Base-by-base conservation (phyloP, 1,284 basidiomycete species). In the Afroboletus lepidellus region DNA sequence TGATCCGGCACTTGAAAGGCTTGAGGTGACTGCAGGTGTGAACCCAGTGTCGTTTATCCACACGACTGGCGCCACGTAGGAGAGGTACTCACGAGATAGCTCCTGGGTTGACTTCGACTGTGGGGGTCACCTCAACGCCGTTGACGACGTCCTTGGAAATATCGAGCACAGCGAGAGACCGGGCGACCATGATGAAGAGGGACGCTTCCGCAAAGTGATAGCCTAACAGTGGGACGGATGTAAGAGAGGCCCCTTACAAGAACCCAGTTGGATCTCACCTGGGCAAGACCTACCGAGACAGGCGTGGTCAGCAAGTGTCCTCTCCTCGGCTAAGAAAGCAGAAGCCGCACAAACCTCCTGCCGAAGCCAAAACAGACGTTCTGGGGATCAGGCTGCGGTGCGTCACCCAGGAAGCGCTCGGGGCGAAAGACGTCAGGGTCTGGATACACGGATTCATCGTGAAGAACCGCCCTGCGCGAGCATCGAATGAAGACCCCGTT, bases 321-420 rank as follows among this genome's bases (percentile, higher is more conserved):
- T n/a, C n/a, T n/a, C n/a, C n/a, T n/a, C n/a, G n/a, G n/a, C n/a
- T n/a, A n/a, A n/a, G n/a, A n/a, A n/a, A n/a, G n/a, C n/a, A n/a
- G n/a, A n/a, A n/a, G n/a, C n/a, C n/a, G n/a, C n/a, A n/a, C n/a
- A n/a, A n/a, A 53, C 64, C 66, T 50, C 46, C 64, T 54, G 0
- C 64, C 64, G 11, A 43, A 65, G 11, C 60, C 65, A 48, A 65
- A 65, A 12, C 45, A 61, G 0, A 25, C 55, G 0, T 11, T 51
- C 3, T 55, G 51, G 0, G 64, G 63, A 30, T 65, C 60, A 13
- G 54, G 58, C 18, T 65, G 55, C 0, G 56, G 54, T 0, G n/a
- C 48, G 1, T 57, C 47, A 0, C 60, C 61, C 0, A 69, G 54
- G 48, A 62, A 66, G 15, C 62, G 51, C 16, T 66, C 67, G 5